Conservation (phyloP, 441 rosid species). For the Populus hybrid region DNA sequence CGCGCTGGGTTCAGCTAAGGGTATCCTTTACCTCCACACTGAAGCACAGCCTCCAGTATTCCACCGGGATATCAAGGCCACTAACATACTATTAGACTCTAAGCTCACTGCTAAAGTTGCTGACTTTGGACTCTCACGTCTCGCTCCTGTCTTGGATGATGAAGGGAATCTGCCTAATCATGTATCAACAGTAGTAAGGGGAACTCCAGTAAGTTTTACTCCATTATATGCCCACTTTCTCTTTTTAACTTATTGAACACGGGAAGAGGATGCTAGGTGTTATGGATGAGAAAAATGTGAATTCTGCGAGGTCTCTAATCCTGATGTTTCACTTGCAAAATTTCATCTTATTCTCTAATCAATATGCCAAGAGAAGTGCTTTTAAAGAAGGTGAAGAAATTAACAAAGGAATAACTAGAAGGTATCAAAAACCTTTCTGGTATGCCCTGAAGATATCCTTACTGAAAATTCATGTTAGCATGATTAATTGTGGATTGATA, state of each 20-base stretch:
- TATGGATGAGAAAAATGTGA: background rate
- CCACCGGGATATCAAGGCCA: constrained; percentile 92
- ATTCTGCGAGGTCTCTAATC: background rate
- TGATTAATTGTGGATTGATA: background rate
- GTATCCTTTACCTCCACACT: constrained; percentile 86
- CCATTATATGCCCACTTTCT: background rate
- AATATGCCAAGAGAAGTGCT: background rate
- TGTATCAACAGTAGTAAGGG: constrained; percentile 80
- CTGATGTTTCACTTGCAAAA: background rate
- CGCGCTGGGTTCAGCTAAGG: constrained; percentile 83
- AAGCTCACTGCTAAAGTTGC: constrained; percentile 82
- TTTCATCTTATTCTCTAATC: background rate
- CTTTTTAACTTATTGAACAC: background rate
- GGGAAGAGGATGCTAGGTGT: background rate
- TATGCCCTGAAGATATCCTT: background rate
- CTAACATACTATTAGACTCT: constrained; percentile 81
- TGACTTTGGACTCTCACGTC: constrained; percentile 88
- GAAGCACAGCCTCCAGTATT: constrained; percentile 93
- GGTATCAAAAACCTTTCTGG: background rate
- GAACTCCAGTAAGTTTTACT: constrained; percentile 71
- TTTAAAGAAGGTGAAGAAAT: background rate
- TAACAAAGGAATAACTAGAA: background rate
- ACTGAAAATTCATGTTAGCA: background rate
- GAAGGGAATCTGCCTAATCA: constrained; percentile 69
- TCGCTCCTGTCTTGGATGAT: constrained; percentile 76